These are phyloP conservation scores for Isoetes taiwanensis DNA, from an alignment of 75 land plant genomes.

Conservation along the genomic window DNA sequence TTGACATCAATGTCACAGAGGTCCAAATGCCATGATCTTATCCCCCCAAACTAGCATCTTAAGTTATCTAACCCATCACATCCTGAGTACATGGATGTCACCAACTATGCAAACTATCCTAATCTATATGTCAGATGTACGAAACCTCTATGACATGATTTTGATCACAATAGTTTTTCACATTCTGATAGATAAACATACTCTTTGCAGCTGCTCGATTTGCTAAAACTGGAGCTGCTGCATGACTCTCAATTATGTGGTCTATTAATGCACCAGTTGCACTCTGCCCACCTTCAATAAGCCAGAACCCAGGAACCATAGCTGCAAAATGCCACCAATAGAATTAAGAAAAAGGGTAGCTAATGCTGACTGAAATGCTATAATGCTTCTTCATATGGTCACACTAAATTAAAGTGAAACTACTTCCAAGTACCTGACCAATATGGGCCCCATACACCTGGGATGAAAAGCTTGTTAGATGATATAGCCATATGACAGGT, in stretches of 20 bases:
- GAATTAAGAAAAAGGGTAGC: slow-evolving; percentile 3
- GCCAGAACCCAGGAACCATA: slow-evolving; percentile 91
- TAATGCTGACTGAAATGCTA: too few relatives aligned
- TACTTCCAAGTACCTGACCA: slow-evolving; percentile 68
- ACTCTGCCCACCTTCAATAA: slow-evolving; percentile 99
- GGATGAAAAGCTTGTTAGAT: slow-evolving; percentile 61
- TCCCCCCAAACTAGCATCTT: too few relatives aligned
- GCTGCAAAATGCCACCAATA: slow-evolving; percentile 28
- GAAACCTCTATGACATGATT: too few relatives aligned
- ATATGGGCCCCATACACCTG: slow-evolving; percentile 99
- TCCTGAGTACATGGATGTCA: too few relatives aligned
- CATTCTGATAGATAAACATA: too few relatives aligned
- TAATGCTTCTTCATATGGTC: background rate
- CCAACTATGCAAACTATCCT: too few relatives aligned
- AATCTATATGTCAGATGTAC: too few relatives aligned
- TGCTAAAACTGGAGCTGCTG: slow-evolving; percentile 60
- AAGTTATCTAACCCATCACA: too few relatives aligned
- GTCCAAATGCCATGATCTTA: too few relatives aligned
- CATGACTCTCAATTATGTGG: slow-evolving; percentile 64
- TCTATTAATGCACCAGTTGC: slow-evolving; percentile 96
- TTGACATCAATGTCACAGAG: too few relatives aligned
- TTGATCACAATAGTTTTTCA: too few relatives aligned
- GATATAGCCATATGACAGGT: slow-evolving; percentile 97
- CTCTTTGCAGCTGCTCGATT: slow-evolving; percentile 80
- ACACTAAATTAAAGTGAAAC: background rate